Evolutionary conservation across 371 early-diverging fungal genomes (phyloP).

Genomic region (Zopfochytrium polystomum): DNA sequence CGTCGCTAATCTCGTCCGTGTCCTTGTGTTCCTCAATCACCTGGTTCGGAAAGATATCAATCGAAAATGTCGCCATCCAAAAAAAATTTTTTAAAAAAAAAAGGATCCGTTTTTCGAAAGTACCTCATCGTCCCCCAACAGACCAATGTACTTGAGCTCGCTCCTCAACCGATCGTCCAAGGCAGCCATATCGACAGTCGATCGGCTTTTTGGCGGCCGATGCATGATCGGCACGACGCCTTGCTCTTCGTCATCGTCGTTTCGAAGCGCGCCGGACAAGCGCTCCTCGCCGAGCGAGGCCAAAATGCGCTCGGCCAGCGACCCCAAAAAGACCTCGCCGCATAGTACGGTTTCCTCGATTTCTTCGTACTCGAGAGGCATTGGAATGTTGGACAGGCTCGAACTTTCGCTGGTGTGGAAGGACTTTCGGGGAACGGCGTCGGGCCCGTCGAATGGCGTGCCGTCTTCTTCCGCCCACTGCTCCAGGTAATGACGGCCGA

Average conservation of each 20-base stretch:
- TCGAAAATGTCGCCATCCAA: background rate
- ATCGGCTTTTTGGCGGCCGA: conserved; percentile 14
- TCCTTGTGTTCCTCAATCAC: conserved; percentile 21
- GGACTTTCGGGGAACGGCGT: background rate
- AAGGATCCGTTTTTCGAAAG: background rate
- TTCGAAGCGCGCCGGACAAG: conserved; percentile 12
- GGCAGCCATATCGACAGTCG: conserved; percentile 35
- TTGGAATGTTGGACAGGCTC: background rate
- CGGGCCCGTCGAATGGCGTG: conserved; percentile 31
- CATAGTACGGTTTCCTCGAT: conserved; percentile 41
- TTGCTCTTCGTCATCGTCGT: conserved; percentile 46
- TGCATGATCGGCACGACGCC: background rate
- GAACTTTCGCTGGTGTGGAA: background rate
- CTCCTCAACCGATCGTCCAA: conserved; percentile 76
- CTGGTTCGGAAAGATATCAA: conserved; percentile 6
- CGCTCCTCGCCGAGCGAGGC: conserved; percentile 66
- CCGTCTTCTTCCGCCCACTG: conserved; percentile 83
- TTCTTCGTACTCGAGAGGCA: conserved; percentile 35
- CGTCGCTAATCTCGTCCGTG: conserved; percentile 78
- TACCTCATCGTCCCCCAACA: conserved; percentile 74
- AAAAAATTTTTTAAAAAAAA: background rate
- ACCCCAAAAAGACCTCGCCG: conserved; percentile 58
- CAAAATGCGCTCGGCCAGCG: conserved; percentile 71
- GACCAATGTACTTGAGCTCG: conserved; percentile 76
- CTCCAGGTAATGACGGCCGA: conserved; percentile 73